Evolutionary conservation across 306 rosid species (phyloP), one percentile per base, ranked within the genome.

Genomic region (Malus sylvestris): DNA sequence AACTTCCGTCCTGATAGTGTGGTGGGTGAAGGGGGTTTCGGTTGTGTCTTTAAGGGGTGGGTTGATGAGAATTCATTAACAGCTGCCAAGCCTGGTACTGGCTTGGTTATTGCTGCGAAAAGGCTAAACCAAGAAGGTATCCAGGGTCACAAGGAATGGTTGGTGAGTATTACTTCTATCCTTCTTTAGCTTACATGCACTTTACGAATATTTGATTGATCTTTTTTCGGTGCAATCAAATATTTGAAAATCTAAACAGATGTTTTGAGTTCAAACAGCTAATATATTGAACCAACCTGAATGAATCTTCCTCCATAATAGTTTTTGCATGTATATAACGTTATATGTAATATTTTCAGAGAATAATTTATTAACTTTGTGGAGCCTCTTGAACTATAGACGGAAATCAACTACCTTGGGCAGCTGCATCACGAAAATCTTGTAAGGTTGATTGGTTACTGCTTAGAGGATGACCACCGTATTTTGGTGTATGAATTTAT

Each of bases 131-230:
- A 91, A 83, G 99, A 96, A 83, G 91, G 99, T 80, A 75, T 81
- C 5, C 99, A 96, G 81, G 99, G 99, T 77, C 99, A 96, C 89
- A 89, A 84, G 83, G 99, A 96, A 82, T 96, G 99, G 99, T 70
- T 96, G 98, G 99, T 95, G 86, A 90, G 99, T 89, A 18, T 78
- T 68, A 70, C 78, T 77, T 64, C 38, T 29, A 20, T 64, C 67
- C 25, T 71, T 60, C 16, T 33, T 71, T 65, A 49, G 12, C 71
- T 59, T 52, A 30, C 32, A 16, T 19, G 8, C 51, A 53, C 42
- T 52, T 78, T 42, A 4, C 22, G 5, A 32, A 32, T 38, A 5
- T 44, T 10, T 53, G 5, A 5, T 64, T 51, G 32, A 27, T 44
- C 59, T 51, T 11, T 70, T 80, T 58, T 15, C 29, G 45, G 5